Conservation (phyloP, 768 basidiomycete species). For the Suillus sp. region DNA sequence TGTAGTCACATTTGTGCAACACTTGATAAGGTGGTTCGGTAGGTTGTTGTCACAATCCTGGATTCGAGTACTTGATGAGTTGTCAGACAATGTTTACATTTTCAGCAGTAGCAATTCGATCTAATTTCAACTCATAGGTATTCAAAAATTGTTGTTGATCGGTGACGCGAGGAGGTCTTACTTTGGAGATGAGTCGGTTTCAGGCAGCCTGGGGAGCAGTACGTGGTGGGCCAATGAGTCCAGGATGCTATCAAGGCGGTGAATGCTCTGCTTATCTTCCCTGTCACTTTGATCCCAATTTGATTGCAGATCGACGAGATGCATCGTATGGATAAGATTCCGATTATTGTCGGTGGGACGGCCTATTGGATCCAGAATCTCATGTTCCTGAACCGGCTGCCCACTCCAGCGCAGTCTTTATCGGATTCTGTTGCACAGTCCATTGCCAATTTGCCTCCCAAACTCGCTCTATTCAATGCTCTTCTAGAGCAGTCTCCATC, state of each 20-base stretch:
- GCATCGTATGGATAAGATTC: conserved; percentile 61
- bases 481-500: conserved; percentile 64
- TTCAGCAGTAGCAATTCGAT: no score
- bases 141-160: no score
- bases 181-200: no score
- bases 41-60: no score
- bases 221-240: conserved; percentile 87
- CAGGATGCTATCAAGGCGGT: conserved; percentile 78
- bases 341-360: conserved; percentile 94
- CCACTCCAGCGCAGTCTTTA: conserved; percentile 18
- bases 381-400: conserved; percentile 80
- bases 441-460: conserved; percentile 47
- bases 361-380: conserved; percentile 98
- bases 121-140: no score
- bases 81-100: no score
- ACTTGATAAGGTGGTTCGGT: no score
- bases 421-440: conserved; percentile 44
- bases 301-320: conserved; percentile 71
- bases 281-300: conserved; percentile 7
- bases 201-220: conserved; percentile 85
- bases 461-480: conserved; percentile 53
- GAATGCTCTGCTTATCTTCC: conserved; percentile 32
- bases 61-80: no score
- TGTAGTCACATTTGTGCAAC: no score
- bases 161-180: no score